Evolutionary conservation across 75 land plant species (phyloP).

Genomic region (Cunninghamia lanceolata): DNA sequence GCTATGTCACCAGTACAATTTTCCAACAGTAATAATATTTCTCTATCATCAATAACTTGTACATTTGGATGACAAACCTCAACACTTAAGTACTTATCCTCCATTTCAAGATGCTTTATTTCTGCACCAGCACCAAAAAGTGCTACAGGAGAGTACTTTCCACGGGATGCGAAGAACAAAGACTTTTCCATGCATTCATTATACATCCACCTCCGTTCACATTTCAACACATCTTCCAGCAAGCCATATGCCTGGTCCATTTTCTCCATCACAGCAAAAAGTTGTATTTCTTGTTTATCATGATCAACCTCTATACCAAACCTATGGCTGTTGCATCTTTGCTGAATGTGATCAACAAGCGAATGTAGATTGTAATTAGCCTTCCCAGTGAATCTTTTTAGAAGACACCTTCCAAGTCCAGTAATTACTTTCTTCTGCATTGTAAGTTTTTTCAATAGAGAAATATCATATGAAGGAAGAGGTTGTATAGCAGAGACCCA

Average conservation of each 20-base stretch:
- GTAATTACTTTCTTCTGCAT: conserved; percentile 37
- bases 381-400: conserved; percentile 70
- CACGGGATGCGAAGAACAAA: conserved; percentile 40
- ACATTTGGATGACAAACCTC: conserved; percentile 45
- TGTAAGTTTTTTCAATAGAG: conserved; percentile 24
- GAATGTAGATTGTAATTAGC: conserved; percentile 25
- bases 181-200: conserved; percentile 69
- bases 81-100: conserved; percentile 47
- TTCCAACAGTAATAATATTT: conserved; percentile 49
- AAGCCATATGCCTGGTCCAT: conserved; percentile 26
- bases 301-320: conserved; percentile 47
- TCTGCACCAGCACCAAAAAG: conserved; percentile 78
- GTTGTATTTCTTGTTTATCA: conserved; percentile 35
- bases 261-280: conserved; percentile 41
- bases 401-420: conserved; percentile 37
- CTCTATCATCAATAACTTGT: conserved; percentile 43
- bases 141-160: conserved; percentile 40
- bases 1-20: conserved; percentile 37
- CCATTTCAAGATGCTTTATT: conserved; percentile 68
- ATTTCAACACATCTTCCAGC: conserved; percentile 38
- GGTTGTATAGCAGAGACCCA: conserved; percentile 31
- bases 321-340: conserved; percentile 30
- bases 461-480: conserved; percentile 44
- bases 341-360: conserved; percentile 32
- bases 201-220: conserved; percentile 41